These are phyloP conservation scores for Candida boleticola DNA, from an alignment of 805 yeast species.

Conservation along the genomic window DNA sequence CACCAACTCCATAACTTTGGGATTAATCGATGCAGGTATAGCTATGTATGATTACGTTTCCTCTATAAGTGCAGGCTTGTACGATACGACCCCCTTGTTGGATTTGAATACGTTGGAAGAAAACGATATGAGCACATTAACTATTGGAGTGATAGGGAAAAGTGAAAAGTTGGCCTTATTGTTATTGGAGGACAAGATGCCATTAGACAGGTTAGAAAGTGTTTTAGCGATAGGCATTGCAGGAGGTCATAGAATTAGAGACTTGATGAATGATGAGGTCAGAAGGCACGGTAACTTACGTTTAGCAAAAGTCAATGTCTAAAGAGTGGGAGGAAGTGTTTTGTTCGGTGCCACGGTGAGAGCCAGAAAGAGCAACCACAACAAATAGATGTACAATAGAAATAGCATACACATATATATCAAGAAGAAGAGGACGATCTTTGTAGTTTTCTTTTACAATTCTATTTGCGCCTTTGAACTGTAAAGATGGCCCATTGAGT, in stretches of 20 bases:
- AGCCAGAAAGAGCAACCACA: not conserved
- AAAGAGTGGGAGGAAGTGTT: not conserved
- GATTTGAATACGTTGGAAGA: constrained; percentile 86
- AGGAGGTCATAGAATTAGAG: constrained; percentile 80
- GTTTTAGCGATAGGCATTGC: constrained; percentile 80
- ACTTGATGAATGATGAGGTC: constrained; percentile 82
- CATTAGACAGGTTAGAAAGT: constrained; percentile 74
- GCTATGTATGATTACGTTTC: constrained; percentile 90
- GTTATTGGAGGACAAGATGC: constrained; percentile 78
- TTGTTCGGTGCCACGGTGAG: too few species aligned
- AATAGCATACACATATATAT: too few species aligned
- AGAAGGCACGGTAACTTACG: constrained; percentile 69
- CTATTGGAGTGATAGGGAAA: constrained; percentile 82
- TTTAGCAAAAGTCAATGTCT: constrained; percentile 32
- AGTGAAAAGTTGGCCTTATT: constrained; percentile 75
- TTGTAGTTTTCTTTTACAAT: too few species aligned
- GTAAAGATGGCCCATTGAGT: too few species aligned
- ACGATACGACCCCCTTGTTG: constrained; percentile 71
- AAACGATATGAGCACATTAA: constrained; percentile 73
- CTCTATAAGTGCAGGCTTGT: constrained; percentile 75
- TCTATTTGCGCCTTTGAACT: too few species aligned
- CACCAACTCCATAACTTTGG: constrained; percentile 83
- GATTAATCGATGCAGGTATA: constrained; percentile 91
- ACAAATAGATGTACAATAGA: not conserved
- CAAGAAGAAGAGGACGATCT: too few species aligned